Evolutionary conservation across 140 eudicot genomes (phyloP), one percentile per base, ranked within the genome.

Genomic region (Eryngium alpinum): DNA sequence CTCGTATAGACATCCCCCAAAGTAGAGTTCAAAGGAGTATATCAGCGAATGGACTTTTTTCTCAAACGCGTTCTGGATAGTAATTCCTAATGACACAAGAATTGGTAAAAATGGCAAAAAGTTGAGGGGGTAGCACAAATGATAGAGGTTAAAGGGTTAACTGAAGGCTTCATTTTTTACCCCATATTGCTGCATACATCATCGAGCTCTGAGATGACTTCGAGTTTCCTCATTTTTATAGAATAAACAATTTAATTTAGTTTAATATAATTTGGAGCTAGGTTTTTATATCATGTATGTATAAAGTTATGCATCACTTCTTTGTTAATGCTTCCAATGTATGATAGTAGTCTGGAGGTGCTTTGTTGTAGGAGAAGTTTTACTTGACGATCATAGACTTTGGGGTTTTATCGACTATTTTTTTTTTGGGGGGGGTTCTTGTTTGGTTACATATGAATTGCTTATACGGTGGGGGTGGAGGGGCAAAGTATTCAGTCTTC

Each of bases 1-100:
- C 90, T 14, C 63, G 87, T 57, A 90, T 90, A 10, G 96, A 92
- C 73, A 38, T 92, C 19, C 89, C 93, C 12, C 91, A 85, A 21
- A 77, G 84, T 4, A 88, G 90, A 27, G 87, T 89, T 24, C 77
- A 89, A 83, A 87, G 96, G 83, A 92, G 96, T 52, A 90, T 90
- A 75, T 90, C 97, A 17, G 93, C 93, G 0, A 96, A 92, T 72
- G 97, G 97, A 53, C 77, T 90, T 79, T 89, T 83, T 89, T 80
- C 93, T 92, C 16, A 90, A 92, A 85, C 92, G 93, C 14, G 91
- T 86, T 31, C 81, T 92, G 81, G 96, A 86, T n/a, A 38, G 90
- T 51, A 84, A 86, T 59, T 77, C 84, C 65, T 27, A 33, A 88
- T 85, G 84, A 43, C 19, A 24, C 32, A 34, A 44, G 72, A 24